These are phyloP conservation scores for Stropharia rugosoannulata DNA, from an alignment of 768 basidiomycete species.

Conservation along the genomic window DNA sequence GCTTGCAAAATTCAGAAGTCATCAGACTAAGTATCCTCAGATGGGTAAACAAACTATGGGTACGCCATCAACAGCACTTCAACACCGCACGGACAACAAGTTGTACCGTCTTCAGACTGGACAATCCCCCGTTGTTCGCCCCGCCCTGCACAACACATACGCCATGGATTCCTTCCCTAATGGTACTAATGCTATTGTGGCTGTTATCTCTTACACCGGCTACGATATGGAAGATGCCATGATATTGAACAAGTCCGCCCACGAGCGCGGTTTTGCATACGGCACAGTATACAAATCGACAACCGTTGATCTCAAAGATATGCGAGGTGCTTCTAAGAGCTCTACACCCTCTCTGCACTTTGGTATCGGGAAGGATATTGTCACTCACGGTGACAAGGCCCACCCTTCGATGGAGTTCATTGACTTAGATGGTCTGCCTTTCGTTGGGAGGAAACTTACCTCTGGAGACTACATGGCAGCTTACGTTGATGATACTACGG, in stretches of 20 bases:
- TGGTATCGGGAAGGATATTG: slow-evolving; percentile 79
- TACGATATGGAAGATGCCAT: slow-evolving; percentile 99
- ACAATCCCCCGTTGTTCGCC: slow-evolving; percentile 93
- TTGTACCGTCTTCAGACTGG: slow-evolving; percentile 94
- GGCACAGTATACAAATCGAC: slow-evolving; percentile 96
- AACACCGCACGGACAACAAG: slow-evolving; percentile 97
- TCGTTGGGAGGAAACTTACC: slow-evolving; percentile 64
- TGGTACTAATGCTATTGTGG: slow-evolving; percentile 96
- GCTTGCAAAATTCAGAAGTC: background rate
- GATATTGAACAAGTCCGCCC: slow-evolving; percentile 98
- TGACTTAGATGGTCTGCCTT: slow-evolving; percentile 84
- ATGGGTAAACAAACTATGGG: slow-evolving; percentile 99
- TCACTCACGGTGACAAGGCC: slow-evolving; percentile 41
- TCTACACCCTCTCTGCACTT: slow-evolving; percentile 81
- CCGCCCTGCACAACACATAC: slow-evolving; percentile 87
- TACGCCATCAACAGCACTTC: slow-evolving; percentile 89
- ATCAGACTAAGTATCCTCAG: slow-evolving; percentile 33
- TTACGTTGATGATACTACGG: slow-evolving; percentile 83
- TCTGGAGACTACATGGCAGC: slow-evolving; percentile 83
- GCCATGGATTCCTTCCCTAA: slow-evolving; percentile 99
- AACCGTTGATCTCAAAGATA: slow-evolving; percentile 84
- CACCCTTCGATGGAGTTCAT: slow-evolving; percentile 51
- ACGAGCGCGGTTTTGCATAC: slow-evolving; percentile 96
- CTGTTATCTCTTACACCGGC: slow-evolving; percentile 99
- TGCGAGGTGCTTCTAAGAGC: slow-evolving; percentile 61